These are phyloP conservation scores for Mychonastes homosphaera DNA, from an alignment of 139 green algal species.

Conservation along the genomic window DNA sequence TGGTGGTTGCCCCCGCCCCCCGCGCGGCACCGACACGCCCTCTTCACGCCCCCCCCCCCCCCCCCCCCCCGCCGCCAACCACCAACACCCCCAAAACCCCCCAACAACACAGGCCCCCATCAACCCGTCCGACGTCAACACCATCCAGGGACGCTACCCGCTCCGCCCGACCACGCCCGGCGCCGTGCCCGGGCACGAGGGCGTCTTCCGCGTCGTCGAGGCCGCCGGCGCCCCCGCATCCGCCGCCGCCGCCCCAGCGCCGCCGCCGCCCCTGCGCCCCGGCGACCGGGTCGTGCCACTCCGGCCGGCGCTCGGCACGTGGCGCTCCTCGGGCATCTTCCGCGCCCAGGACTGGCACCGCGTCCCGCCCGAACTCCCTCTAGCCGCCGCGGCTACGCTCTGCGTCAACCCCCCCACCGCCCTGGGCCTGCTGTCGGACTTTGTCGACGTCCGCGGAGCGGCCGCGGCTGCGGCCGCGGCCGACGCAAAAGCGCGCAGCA, in stretches of 20 bases:
- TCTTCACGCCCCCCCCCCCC: neutral
- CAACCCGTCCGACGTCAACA: conserved; percentile 77
- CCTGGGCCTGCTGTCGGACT: conserved; percentile 66
- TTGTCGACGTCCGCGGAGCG: conserved; percentile 65
- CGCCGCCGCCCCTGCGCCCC: conserved; percentile 13
- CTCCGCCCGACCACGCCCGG: conserved; percentile 40
- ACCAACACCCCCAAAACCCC: neutral
- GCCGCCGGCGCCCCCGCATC: conserved; percentile 18
- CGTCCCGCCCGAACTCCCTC: conserved; percentile 34
- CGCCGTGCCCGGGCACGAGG: conserved; percentile 60
- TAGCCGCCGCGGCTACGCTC: conserved; percentile 48
- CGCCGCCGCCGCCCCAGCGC: neutral
- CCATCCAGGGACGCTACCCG: conserved; percentile 68
- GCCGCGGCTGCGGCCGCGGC: too few relatives aligned
- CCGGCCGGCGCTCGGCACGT: conserved; percentile 55
- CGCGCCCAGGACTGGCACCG: conserved; percentile 29
- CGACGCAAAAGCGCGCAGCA: too few relatives aligned
- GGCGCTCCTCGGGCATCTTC: conserved; percentile 40
- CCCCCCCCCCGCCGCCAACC: too few relatives aligned
- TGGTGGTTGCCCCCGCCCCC: neutral
- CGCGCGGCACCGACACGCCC: neutral
- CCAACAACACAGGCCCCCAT: conserved; percentile 48
- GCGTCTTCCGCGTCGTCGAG: conserved; percentile 49
- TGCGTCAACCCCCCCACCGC: conserved; percentile 75
- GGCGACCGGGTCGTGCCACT: conserved; percentile 70